Percentiles rank a stretch among this genome's conserved stretches.
Evolutionary conservation across 495 filamentous ascomycete genomes (phyloP).

Genomic region (Rostrohypoxylon terebratum): DNA sequence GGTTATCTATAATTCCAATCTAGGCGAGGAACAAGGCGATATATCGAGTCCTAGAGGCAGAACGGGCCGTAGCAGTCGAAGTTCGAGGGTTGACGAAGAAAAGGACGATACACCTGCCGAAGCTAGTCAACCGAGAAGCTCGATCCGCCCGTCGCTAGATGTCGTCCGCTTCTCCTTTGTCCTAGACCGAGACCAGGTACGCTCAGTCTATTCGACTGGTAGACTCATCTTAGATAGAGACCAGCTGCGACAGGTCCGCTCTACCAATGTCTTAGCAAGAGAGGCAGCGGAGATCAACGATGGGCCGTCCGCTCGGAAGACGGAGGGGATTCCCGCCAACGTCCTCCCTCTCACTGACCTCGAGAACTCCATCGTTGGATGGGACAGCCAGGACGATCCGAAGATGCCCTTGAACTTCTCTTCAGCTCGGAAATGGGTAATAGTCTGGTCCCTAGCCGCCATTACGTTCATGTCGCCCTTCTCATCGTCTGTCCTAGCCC

Average conservation of each 20-base stretch:
- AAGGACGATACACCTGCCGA: conserved; percentile 17
- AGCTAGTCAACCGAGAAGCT: neutral
- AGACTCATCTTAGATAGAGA: conserved; percentile 35
- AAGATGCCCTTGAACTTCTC: conserved; percentile 79
- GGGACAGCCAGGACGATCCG: conserved; percentile 74
- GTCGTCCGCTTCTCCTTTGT: conserved; percentile 34
- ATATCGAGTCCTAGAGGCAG: conserved; percentile 1
- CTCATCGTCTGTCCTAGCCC: conserved; percentile 74
- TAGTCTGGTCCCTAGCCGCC: conserved; percentile 63
- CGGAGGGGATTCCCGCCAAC: conserved; percentile 36
- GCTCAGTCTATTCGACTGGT: conserved; percentile 36
- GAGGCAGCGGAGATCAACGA: conserved; percentile 5
- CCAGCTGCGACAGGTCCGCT: conserved; percentile 35
- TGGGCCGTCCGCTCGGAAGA: conserved; percentile 21
- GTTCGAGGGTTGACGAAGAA: conserved; percentile 29
- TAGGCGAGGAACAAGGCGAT: conserved; percentile 2
- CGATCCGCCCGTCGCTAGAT: conserved; percentile 32
- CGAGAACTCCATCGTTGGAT: conserved; percentile 63
- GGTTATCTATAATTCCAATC: conserved; percentile 10
- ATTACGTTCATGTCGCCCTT: conserved; percentile 73
- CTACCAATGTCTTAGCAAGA: conserved; percentile 31
- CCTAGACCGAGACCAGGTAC: conserved; percentile 40
- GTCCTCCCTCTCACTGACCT: conserved; percentile 59
- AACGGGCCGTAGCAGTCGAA: conserved; percentile 25
- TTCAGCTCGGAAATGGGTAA: conserved; percentile 71